Evolutionary conservation across 768 basidiomycete species (phyloP), one percentile per base, ranked within the genome.

Genomic region (Pleurotus sapidus): DNA sequence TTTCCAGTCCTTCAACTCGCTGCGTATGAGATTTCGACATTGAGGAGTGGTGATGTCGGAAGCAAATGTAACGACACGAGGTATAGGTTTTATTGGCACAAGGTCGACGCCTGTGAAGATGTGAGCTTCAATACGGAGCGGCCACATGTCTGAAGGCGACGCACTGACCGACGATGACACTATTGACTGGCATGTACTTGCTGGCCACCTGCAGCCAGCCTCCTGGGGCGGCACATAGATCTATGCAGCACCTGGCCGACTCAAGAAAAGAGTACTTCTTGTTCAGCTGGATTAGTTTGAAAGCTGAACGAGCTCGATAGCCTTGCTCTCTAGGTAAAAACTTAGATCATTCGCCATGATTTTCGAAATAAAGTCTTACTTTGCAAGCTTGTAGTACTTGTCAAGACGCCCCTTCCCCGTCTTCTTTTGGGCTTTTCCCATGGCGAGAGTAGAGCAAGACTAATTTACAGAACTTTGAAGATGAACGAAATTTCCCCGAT

Each of bases 181-280:
- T 93, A 64, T 93, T 95, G 45, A 83, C 77, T 0, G 95, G 94
- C 94, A 97, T 97, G 70, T 95, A 93, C 74, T 97, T 98, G 79
- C 87, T 92, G 27, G 95, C 95, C 15, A 99, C 97, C 71, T 99
- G 97, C 7, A 98, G 80, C 97, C 97, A 99, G 67, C 97, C 97
- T 63, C 97, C 97, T 5, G 97, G 97, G 4, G 97, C 97, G 34
- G 97, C 97, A 72, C 97, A 99, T 30, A 99, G 81, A 82, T 99
- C 97, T 65, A 99, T 95, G 43, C 90, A 92, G 72, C 96, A 98
- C 81, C 86, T 80, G 57, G 94, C 89, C 27, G 83, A 78, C 65
- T 95, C 91, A 20, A 99, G 82, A 69, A 99, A 91, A 14, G 87
- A 83, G 74, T 91, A 99, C 77, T 98, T 99, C 71, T 96, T 95